Evolutionary conservation across 2,329 filamentous ascomycete genomes (phyloP).

Genomic region (Monosporascus sp.): DNA sequence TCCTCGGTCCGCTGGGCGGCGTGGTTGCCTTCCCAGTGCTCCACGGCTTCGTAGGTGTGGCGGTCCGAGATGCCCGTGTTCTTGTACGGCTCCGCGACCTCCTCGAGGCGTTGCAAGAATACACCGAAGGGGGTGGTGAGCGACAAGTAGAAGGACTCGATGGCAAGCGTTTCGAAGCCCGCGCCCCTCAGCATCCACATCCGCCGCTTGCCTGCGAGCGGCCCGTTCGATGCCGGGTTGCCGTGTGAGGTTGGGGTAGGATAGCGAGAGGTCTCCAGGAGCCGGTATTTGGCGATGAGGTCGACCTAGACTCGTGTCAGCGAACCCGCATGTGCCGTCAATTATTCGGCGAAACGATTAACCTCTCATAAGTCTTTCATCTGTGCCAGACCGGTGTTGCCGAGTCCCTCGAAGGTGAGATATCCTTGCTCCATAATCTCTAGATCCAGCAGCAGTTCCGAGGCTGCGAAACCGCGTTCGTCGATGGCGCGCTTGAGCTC

Average conservation of each 20-base stretch:
- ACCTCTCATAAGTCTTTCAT: slow-evolving; percentile 13
- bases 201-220: too few relatives aligned
- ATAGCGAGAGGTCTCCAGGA: neutral
- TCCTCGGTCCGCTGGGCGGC: too few relatives aligned
- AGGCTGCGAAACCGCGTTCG: neutral
- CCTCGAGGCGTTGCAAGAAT: slow-evolving; percentile 2
- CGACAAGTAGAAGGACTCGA: neutral
- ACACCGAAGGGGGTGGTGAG: neutral
- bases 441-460: slow-evolving; percentile 7
- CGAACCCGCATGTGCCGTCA: too few relatives aligned
- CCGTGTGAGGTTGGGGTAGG: neutral
- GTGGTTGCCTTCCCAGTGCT: too few relatives aligned
- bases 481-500: neutral
- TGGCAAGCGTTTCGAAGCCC: neutral
- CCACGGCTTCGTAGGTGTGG: neutral
- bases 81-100: slow-evolving; percentile 1
- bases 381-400: neutral
- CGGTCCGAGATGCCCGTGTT: slow-evolving; percentile 2
- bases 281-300: slow-evolving; percentile 4
- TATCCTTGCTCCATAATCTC: slow-evolving; percentile 10
- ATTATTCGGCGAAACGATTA: neutral
- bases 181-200: slow-evolving; percentile 1
- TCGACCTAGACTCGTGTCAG: slow-evolving; percentile 1
- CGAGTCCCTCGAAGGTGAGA: slow-evolving; percentile 2
- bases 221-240: too few relatives aligned